Evolutionary conservation across 2,329 filamentous ascomycete genomes (phyloP).

Genomic region (Orbilia quercus): DNA sequence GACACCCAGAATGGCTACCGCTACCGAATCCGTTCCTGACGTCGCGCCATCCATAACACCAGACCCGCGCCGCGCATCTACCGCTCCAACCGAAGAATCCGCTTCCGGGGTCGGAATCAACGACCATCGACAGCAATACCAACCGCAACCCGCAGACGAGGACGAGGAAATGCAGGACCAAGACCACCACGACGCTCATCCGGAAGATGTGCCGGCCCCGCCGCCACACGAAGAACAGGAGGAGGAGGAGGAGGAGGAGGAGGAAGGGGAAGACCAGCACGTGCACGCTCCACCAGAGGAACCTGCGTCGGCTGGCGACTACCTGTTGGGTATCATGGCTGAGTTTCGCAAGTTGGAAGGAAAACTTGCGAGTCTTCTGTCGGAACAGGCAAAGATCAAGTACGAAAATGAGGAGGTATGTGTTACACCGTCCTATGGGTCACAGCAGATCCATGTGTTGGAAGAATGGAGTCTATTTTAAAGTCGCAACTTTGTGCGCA

Average conservation of each 20-base stretch:
- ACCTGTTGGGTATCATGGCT: conserved; percentile 52
- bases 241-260: not conserved
- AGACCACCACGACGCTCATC: conserved; percentile 31
- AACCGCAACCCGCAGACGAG: conserved; percentile 33
- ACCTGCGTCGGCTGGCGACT: conserved; percentile 38
- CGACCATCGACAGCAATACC: conserved; percentile 43
- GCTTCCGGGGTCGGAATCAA: conserved; percentile 44
- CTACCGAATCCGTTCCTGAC: conserved; percentile 49
- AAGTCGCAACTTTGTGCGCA: too few relatives aligned
- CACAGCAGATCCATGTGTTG: conserved; percentile 15
- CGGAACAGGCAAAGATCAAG: conserved; percentile 49
- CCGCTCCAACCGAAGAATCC: conserved; percentile 54
- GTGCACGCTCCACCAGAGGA: conserved; percentile 3
- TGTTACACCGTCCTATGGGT: conserved; percentile 15
- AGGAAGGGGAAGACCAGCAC: not conserved
- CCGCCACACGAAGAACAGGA: conserved; percentile 10
- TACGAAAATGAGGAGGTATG: conserved; percentile 55
- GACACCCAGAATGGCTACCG: conserved; percentile 53
- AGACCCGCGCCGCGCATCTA: conserved; percentile 45
- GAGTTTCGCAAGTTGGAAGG: conserved; percentile 55
- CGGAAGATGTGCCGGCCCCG: conserved; percentile 19
- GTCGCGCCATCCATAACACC: conserved; percentile 41
- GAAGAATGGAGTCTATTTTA: not conserved
- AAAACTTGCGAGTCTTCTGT: conserved; percentile 42
- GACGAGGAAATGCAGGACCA: conserved; percentile 54